Base-by-base conservation (phyloP, 768 basidiomycete genomes). In the Podaxis pistillaris region DNA sequence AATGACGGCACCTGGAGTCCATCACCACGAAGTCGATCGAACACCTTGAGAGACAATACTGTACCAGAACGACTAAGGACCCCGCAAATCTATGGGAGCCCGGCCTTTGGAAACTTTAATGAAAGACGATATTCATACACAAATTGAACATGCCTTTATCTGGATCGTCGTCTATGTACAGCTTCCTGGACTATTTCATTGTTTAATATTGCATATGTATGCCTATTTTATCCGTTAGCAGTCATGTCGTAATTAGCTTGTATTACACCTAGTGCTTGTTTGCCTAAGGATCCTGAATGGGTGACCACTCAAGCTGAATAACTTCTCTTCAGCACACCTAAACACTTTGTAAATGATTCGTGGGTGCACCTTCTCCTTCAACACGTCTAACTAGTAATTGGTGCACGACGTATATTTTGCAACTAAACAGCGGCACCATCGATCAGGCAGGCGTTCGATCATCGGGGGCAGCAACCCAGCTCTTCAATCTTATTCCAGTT, bases 1-100 rank as follows among this genome's bases (percentile, higher is more conserved):
- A 73, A 76, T 41, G 75, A 77, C 24, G 63, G 65, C 15, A 2
- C 67, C 66, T 38, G 71, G 65, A 51, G 68, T 57, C 30, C 36
- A 26, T 62, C 61, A 30, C 61, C 56, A 65, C 69, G 44, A 63
- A 67, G 64, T 64, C 65, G 56, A 50, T 49, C 64, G 49, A 55
- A 65, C 47, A 72, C 70, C 41, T 65, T 47, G 46, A 49, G 70
- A 57, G 72, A 75, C 24, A 65, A 65, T 56, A 71, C 69, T 47
- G 15, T 67, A 28, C 60, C 56, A 49, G 68, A 69, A n/a, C 67
- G 70, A 58, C 63, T 67, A 36, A 69, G 69, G 56, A 67, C 22
- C n/a, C 44, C 55, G 22, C 61, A 62, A 56, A 46, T 5, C 30
- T 59, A 8, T 59, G 58, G 33, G 41, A 62, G 47, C 12, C 19